phyloP scores from a whole-genome alignment of 1,284 basidiomycete genomes.

The Cutaneotrichosporon cutaneum region DNA sequence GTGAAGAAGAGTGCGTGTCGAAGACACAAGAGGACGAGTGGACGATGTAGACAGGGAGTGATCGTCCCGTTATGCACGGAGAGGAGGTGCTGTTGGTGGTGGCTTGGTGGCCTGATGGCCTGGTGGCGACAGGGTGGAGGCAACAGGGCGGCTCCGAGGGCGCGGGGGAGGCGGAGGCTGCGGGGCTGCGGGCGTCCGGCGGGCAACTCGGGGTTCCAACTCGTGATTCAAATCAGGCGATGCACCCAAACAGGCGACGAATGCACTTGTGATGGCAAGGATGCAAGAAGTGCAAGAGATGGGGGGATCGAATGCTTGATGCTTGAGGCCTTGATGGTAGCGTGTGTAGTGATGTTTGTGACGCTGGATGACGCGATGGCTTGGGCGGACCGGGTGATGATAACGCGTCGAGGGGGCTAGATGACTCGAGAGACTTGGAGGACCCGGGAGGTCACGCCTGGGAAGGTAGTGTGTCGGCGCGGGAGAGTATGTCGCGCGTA shows the following conservation, averaged over 20 bases:
- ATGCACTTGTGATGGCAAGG: background rate
- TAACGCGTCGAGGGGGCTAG: background rate
- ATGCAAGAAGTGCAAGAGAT: background rate
- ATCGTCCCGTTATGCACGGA: slow-evolving; percentile 2
- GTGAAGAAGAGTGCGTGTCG: background rate
- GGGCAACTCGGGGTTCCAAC: background rate
- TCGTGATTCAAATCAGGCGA: background rate
- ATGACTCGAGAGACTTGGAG: background rate
- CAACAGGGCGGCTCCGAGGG: too few relatives aligned
- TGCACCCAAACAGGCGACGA: background rate
- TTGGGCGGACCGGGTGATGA: background rate
- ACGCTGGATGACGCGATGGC: slow-evolving; percentile 8
- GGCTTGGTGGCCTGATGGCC: too few relatives aligned
- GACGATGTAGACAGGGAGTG: background rate
- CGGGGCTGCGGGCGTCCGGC: background rate
- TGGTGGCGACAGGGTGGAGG: background rate
- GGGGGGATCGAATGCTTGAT: background rate
- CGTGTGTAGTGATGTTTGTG: background rate
- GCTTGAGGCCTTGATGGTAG: background rate
- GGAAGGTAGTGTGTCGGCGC: background rate
- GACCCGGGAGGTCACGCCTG: background rate
- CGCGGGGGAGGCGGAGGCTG: background rate
- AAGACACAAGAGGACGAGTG: background rate
- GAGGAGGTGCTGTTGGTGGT: background rate
- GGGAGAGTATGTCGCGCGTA: background rate